These are phyloP conservation scores for Talaromyces sp. DNA, from an alignment of 2,329 filamentous ascomycete genomes.

Conservation along the genomic window DNA sequence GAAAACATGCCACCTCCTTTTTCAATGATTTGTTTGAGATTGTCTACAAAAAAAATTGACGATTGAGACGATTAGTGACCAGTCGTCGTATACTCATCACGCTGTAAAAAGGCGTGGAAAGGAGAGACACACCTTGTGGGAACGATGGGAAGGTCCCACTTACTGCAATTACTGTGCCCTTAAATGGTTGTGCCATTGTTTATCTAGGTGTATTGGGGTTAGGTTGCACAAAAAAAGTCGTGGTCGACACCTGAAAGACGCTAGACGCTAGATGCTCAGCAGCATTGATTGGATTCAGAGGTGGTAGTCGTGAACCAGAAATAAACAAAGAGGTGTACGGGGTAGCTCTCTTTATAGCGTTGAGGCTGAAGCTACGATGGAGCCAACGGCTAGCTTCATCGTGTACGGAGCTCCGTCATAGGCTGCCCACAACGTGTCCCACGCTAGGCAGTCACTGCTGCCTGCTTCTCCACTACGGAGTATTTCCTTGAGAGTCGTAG, in stretches of 20 bases:
- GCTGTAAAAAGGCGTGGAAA: neutral
- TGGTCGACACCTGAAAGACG: neutral
- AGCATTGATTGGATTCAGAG: neutral
- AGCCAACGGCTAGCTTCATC: neutral
- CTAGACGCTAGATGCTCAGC: neutral
- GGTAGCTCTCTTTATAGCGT: slow-evolving; percentile 1
- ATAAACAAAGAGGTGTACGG: neutral
- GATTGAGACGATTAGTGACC: neutral
- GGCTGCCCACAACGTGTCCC: neutral
- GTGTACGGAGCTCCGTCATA: neutral
- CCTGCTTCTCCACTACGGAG: neutral
- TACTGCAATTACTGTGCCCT: slow-evolving; percentile 46
- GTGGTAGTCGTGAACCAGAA: neutral
- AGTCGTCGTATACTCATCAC: neutral
- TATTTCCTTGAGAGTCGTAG: no score
- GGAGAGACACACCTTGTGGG: slow-evolving; percentile 46
- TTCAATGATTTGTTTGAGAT: slow-evolving; percentile 33
- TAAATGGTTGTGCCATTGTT: slow-evolving; percentile 29
- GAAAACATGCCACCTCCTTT: slow-evolving; percentile 34
- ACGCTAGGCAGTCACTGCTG: slow-evolving; percentile 7
- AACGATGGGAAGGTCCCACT: slow-evolving; percentile 56
- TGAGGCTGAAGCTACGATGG: slow-evolving; percentile 3
- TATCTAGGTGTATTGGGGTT: neutral
- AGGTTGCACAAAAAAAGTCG: neutral
- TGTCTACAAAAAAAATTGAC: slow-evolving; percentile 22